Evolutionary conservation across 352 stramenopile species (phyloP).

Genomic region (Phytophthora idaei): DNA sequence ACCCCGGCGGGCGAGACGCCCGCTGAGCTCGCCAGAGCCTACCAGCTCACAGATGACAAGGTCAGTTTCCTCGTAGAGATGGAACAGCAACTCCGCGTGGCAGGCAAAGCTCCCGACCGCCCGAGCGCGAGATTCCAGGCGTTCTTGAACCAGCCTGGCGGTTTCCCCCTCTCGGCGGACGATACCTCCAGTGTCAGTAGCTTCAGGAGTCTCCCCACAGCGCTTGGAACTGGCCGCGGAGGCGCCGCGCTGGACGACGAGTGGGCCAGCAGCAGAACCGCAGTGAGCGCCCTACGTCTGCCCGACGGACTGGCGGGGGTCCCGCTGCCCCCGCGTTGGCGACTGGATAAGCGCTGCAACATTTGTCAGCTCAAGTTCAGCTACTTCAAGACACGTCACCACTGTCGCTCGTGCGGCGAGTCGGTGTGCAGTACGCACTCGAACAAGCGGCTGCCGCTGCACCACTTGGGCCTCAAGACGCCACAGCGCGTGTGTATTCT

Average conservation of each 20-base stretch:
- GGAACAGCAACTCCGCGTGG: slow-evolving; percentile 52
- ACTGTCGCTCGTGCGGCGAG: slow-evolving; percentile 88
- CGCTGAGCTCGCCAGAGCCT: slow-evolving; percentile 62
- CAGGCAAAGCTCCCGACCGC: slow-evolving; percentile 53
- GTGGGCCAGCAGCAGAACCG: slow-evolving; percentile 26
- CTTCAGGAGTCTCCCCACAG: slow-evolving; percentile 27
- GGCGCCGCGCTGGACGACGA: slow-evolving; percentile 24
- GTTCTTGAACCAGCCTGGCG: slow-evolving; percentile 41
- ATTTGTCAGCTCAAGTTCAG: slow-evolving; percentile 88
- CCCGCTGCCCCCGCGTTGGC: slow-evolving; percentile 69
- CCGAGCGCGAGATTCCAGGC: slow-evolving; percentile 58
- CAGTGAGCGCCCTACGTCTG: slow-evolving; percentile 33
- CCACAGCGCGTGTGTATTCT: slow-evolving; percentile 82
- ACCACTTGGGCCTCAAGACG: slow-evolving; percentile 58
- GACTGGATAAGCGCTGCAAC: slow-evolving; percentile 78
- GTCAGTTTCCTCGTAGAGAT: slow-evolving; percentile 48
- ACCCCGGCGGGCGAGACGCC: slow-evolving; percentile 77
- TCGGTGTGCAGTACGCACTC: slow-evolving; percentile 88
- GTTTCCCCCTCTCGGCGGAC: slow-evolving; percentile 31
- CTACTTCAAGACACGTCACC: slow-evolving; percentile 86
- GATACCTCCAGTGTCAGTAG: slow-evolving; percentile 38
- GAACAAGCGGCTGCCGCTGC: slow-evolving; percentile 65
- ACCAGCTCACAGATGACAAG: slow-evolving; percentile 56
- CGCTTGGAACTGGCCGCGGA: slow-evolving; percentile 19
- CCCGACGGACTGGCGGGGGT: slow-evolving; percentile 38